These are phyloP conservation scores for Hortiboletus flavorubellus DNA, from an alignment of 768 basidiomycete species.

Conservation along the genomic window DNA sequence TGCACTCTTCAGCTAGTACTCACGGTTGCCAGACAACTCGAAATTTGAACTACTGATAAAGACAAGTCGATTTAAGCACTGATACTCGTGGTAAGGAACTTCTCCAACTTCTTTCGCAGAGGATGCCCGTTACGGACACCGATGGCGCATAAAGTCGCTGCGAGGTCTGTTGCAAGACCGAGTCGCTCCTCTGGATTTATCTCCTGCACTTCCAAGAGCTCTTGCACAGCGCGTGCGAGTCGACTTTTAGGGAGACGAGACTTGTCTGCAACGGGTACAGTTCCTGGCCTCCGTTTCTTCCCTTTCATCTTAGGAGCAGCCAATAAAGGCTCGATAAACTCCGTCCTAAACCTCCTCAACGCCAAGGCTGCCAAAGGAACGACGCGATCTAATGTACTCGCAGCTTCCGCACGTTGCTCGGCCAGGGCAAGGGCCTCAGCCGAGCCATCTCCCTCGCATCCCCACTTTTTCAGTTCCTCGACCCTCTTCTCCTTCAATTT, in stretches of 20 bases:
- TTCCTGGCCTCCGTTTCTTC: slow-evolving; percentile 46
- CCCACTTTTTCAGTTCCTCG: slow-evolving; percentile 72
- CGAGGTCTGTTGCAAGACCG: slow-evolving; percentile 48
- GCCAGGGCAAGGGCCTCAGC: slow-evolving; percentile 49
- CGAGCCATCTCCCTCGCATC: slow-evolving; percentile 52
- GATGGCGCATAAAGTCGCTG: slow-evolving; percentile 44
- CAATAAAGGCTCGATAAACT: slow-evolving; percentile 67
- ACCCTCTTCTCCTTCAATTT: slow-evolving; percentile 55
- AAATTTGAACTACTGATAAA: slow-evolving; percentile 2
- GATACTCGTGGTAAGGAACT: slow-evolving; percentile 36
- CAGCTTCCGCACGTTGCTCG: slow-evolving; percentile 72
- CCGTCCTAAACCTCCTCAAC: slow-evolving; percentile 66
- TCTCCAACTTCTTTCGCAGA: slow-evolving; percentile 67
- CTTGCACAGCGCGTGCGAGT: slow-evolving; percentile 64
- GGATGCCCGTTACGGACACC: slow-evolving; percentile 64
- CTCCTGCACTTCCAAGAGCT: slow-evolving; percentile 53
- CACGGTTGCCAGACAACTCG: background rate
- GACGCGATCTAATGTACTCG: slow-evolving; percentile 63
- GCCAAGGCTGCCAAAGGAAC: slow-evolving; percentile 63
- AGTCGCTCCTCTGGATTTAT: slow-evolving; percentile 45
- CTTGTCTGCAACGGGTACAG: slow-evolving; percentile 38
- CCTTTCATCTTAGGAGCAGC: slow-evolving; percentile 61
- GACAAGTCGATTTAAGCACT: background rate
- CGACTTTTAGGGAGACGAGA: slow-evolving; percentile 56
- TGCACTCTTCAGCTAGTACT: background rate